Conservation (phyloP, 2,329 filamentous ascomycete species). For the Apiospora pterosperma region DNA sequence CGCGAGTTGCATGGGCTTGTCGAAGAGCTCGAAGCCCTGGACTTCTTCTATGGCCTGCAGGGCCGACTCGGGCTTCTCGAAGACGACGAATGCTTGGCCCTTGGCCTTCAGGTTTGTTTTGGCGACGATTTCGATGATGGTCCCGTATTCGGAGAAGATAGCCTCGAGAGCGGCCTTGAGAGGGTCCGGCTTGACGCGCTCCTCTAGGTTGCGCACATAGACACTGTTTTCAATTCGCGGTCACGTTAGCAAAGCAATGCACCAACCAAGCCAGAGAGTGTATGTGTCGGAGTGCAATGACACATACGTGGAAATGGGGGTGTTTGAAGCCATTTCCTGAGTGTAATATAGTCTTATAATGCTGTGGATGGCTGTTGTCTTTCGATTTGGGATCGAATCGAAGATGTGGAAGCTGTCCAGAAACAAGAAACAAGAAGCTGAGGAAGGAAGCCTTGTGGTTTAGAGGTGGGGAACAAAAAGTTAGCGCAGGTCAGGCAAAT, state of each 20-base stretch:
- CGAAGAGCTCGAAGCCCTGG: constrained; percentile 89
- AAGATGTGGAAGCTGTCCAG: neutral
- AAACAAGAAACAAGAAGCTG: no score
- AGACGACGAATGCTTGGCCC: constrained; percentile 94
- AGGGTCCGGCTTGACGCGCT: constrained; percentile 78
- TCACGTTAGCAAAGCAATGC: constrained; percentile 10
- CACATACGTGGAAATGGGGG: constrained; percentile 66
- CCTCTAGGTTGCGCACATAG: constrained; percentile 82
- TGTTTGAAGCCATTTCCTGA: constrained; percentile 31
- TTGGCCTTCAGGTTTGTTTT: constrained; percentile 90
- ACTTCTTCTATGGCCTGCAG: constrained; percentile 80
- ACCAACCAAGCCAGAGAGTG: constrained; percentile 13
- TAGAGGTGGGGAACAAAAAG: neutral
- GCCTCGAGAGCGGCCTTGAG: constrained; percentile 70
- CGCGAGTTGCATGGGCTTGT: constrained; percentile 82
- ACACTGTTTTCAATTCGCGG: constrained; percentile 40
- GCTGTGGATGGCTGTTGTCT: neutral
- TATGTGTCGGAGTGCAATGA: constrained; percentile 69
- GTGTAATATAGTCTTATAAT: neutral
- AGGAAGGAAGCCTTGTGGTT: neutral
- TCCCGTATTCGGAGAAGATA: constrained; percentile 87
- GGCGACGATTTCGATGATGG: constrained; percentile 77
- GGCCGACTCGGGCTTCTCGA: constrained; percentile 77
- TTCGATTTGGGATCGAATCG: neutral
- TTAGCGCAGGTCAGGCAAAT: neutral